A percentile compares a stretch with the other conserved stretches of the same genome.
These are phyloP conservation scores for Fusarium mundagurra DNA, from an alignment of 2,329 filamentous ascomycete genomes.

Conservation along the genomic window DNA sequence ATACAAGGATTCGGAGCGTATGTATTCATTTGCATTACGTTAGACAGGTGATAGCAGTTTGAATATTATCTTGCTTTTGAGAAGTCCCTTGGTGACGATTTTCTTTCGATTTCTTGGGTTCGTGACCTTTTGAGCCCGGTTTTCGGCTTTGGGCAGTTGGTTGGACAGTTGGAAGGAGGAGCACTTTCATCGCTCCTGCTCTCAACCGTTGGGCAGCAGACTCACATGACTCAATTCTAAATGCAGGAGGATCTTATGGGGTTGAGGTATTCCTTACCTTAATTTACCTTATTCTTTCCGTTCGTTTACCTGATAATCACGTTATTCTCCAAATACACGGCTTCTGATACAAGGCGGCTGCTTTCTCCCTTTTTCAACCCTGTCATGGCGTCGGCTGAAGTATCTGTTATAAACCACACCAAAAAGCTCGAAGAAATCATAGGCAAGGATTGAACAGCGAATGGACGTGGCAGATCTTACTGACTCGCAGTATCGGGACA, in stretches of 20 bases:
- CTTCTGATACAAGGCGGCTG: background rate
- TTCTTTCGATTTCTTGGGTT: background rate
- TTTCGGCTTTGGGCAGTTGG: background rate
- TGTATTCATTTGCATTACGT: slow-evolving; percentile 25
- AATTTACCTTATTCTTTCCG: background rate
- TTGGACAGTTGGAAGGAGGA: slow-evolving; percentile 13
- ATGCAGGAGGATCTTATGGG: background rate
- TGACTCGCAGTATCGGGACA: slow-evolving; percentile 9
- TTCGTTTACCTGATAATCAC: background rate
- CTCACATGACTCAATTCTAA: slow-evolving; percentile 11
- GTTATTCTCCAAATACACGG: background rate
- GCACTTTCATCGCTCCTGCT: slow-evolving; percentile 3
- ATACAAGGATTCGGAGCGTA: slow-evolving; percentile 29
- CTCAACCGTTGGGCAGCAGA: background rate
- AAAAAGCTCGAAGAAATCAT: slow-evolving; percentile 39
- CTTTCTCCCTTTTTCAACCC: background rate
- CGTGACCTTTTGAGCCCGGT: background rate
- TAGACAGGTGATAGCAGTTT: slow-evolving; percentile 29
- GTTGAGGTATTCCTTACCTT: background rate
- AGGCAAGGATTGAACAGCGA: slow-evolving; percentile 18
- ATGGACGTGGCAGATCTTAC: background rate
- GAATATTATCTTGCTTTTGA: background rate
- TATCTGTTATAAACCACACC: slow-evolving; percentile 26
- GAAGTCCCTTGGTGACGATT: background rate
- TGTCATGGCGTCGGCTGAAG: slow-evolving; percentile 37